These are phyloP conservation scores for Graphiopsis chlorocephala DNA, from an alignment of 2,329 filamentous ascomycete species.

Conservation along the genomic window DNA sequence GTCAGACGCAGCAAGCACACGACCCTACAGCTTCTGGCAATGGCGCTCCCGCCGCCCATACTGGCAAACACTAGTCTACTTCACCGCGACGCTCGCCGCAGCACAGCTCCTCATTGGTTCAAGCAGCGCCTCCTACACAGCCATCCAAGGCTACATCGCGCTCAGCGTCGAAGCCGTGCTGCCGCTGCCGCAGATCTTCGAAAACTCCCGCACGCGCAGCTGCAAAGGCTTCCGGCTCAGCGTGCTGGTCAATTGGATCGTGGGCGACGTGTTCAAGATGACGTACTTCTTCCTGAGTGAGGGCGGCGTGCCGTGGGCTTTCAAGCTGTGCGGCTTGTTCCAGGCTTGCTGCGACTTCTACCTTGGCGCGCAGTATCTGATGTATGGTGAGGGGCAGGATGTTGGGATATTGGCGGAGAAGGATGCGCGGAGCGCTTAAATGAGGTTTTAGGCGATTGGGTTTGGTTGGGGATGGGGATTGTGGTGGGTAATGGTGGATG, in stretches of 20 bases:
- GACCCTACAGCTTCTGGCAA: slow-evolving; percentile 80
- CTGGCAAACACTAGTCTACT: slow-evolving; percentile 73
- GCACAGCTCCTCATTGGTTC: slow-evolving; percentile 67
- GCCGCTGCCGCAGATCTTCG: slow-evolving; percentile 72
- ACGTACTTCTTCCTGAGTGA: slow-evolving; percentile 71
- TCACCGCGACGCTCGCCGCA: slow-evolving; percentile 59
- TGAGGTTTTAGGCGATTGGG: background rate
- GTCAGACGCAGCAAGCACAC: slow-evolving; percentile 43
- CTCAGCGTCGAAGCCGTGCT: slow-evolving; percentile 78
- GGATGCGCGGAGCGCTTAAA: slow-evolving; percentile 27
- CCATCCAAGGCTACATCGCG: slow-evolving; percentile 69
- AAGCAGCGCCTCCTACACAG: slow-evolving; percentile 61
- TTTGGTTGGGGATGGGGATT: slow-evolving; percentile 3
- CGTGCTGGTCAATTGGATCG: slow-evolving; percentile 73
- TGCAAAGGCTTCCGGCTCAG: slow-evolving; percentile 76
- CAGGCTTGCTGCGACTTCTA: slow-evolving; percentile 74
- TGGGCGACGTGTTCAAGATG: slow-evolving; percentile 83
- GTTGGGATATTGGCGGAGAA: slow-evolving; percentile 23
- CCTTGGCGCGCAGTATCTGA: slow-evolving; percentile 70
- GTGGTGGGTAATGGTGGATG: background rate
- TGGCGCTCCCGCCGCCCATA: slow-evolving; percentile 74
- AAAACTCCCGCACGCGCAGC: slow-evolving; percentile 64
- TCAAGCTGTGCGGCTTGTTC: slow-evolving; percentile 79
- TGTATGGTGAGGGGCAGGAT: slow-evolving; percentile 59
- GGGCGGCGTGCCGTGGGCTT: slow-evolving; percentile 67